A percentile compares a stretch with the other conserved stretches of the same genome.
phyloP scores from a whole-genome alignment of 2,329 filamentous ascomycete species.

The Mollisia scopiformis region DNA sequence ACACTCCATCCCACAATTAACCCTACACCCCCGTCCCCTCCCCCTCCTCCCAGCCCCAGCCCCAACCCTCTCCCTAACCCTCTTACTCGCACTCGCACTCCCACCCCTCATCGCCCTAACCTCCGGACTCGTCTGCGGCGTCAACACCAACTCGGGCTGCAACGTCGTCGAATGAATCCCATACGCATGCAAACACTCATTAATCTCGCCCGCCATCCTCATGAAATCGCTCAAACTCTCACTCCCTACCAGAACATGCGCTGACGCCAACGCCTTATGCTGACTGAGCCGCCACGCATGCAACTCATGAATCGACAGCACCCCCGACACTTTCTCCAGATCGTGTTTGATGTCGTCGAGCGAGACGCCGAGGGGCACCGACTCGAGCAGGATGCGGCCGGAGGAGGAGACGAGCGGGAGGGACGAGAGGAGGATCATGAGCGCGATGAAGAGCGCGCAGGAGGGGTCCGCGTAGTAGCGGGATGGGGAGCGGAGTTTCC shows the following conservation, averaged over 20 bases:
- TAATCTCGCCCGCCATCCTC: conserved; percentile 61
- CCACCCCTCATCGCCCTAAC: not conserved
- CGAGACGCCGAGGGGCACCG: conserved; percentile 62
- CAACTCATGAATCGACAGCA: conserved; percentile 70
- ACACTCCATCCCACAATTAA: conserved; percentile 26
- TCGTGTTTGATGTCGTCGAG: conserved; percentile 68
- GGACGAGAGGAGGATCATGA: conserved; percentile 72
- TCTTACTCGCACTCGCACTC: not conserved
- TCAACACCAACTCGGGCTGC: conserved; percentile 64
- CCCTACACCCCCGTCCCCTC: conserved; percentile 15
- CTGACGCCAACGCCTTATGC: conserved; percentile 69
- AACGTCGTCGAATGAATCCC: conserved; percentile 73
- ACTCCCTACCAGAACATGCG: conserved; percentile 66
- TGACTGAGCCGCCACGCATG: conserved; percentile 77
- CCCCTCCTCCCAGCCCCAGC: not conserved
- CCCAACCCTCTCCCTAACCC: not conserved
- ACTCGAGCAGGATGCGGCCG: conserved; percentile 70
- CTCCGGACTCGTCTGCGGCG: not conserved
- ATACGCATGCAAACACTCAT: conserved; percentile 72
- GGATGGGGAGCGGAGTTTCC: conserved; percentile 58
- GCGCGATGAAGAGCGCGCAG: conserved; percentile 67
- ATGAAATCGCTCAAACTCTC: conserved; percentile 60
- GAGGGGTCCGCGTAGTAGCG: conserved; percentile 75
- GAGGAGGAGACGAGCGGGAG: conserved; percentile 55
- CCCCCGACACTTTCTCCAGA: conserved; percentile 67